Base-by-base conservation (phyloP, 1,284 basidiomycete genomes). In the Mycosarcoma maydis region DNA sequence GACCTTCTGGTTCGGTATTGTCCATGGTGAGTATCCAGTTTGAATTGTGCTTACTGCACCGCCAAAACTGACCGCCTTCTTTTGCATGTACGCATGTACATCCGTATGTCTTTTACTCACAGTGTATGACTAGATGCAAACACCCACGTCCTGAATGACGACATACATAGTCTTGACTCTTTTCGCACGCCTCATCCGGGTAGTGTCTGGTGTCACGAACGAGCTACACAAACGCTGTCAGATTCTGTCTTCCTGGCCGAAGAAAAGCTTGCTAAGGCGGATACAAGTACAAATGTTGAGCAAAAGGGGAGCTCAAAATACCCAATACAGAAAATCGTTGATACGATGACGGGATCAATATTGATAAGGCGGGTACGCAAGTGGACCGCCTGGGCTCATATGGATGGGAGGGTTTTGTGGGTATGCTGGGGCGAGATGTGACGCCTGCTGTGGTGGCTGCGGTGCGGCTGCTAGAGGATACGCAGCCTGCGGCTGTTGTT, bases 1-100 rank as follows among this genome's bases (percentile, higher is more conserved):
- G 78, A 80, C 78, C 0, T 76, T 80, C 44, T 80, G 77, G 77
- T 72, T 59, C 36, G 78, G 70, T 6, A 70, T 80, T 23, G 73
- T 80, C 3, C 77, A 80, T 57, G 78, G 78, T 80, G 56, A 54
- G 77, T 73, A 5, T 13, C 30, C n/a, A n/a, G n/a, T n/a, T n/a
- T n/a, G n/a, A n/a, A n/a, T n/a, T n/a, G n/a, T n/a, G n/a, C n/a
- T n/a, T n/a, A n/a, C n/a, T n/a, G n/a, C 1, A 32, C 5, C 16
- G n/a, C 29, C 17, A 24, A 46, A 3, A 36, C 33, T 34, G 34
- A 37, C 10, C 30, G 9, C 26, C 23, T 5, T 24, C 2, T 17
- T 24, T 16, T 26, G 23, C 23, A 14, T 2, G 9, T 26, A n/a
- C 11, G 33, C 44, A n/a, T 34, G 36, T 36, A 3, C n/a, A n/a